Evolutionary conservation across 495 filamentous ascomycete species (phyloP).

Genomic region (Talaromyces borbonicus): DNA sequence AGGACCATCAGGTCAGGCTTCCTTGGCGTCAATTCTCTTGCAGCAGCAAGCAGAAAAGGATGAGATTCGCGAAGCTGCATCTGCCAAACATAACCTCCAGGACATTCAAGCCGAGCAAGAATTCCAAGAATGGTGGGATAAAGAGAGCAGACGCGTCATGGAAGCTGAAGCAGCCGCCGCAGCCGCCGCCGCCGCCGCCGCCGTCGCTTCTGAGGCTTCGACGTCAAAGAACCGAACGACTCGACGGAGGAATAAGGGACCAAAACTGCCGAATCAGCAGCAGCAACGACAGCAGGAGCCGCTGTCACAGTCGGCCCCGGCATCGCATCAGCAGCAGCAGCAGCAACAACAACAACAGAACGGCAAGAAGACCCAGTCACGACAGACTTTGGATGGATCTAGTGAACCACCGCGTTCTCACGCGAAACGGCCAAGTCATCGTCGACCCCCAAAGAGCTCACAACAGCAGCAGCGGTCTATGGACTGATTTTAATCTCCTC

Average conservation of each 20-base stretch:
- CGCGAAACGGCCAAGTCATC: neutral
- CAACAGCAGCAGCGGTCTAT: slow-evolving; percentile 9
- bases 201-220: slow-evolving; percentile 5
- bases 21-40: slow-evolving; percentile 78
- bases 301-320: neutral
- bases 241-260: slow-evolving; percentile 21
- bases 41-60: slow-evolving; percentile 82
- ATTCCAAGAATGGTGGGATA: slow-evolving; percentile 97
- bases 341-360: slow-evolving; percentile 1
- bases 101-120: slow-evolving; percentile 96
- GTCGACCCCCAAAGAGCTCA: slow-evolving; percentile 7
- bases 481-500: too few species aligned
- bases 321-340: neutral
- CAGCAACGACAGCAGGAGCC: neutral
- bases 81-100: slow-evolving; percentile 71
- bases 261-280: too few species aligned
- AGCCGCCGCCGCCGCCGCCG: slow-evolving; percentile 12
- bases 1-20: slow-evolving; percentile 41
- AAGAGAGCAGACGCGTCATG: slow-evolving; percentile 63
- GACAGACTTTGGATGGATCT: neutral
- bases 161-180: slow-evolving; percentile 46
- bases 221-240: neutral
- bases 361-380: neutral
- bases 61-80: slow-evolving; percentile 64
- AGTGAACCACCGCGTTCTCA: neutral